phyloP scores from a whole-genome alignment of 257 asterid genomes.

The Solanum infundibuliforme region DNA sequence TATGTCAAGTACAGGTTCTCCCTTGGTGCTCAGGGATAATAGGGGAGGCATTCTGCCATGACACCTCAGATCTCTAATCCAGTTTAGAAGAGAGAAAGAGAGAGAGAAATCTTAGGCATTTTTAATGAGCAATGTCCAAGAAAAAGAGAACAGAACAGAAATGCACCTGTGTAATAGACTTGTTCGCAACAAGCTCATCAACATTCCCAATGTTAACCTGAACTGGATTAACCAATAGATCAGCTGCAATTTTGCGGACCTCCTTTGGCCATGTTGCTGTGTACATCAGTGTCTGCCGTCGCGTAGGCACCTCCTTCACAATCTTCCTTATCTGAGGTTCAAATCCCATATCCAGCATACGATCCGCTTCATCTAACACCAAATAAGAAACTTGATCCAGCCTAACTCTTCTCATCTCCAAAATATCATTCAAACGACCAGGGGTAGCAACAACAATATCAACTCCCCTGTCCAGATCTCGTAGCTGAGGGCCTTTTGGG shows the following conservation, averaged over 20 bases:
- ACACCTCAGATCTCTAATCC: not conserved
- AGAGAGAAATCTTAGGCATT: not conserved
- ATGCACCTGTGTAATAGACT: conserved; percentile 87
- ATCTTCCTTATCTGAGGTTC: conserved; percentile 99
- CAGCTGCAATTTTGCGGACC: conserved; percentile 92
- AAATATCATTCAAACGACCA: conserved; percentile 89
- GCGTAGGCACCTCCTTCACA: conserved; percentile 83
- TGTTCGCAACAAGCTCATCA: conserved; percentile 91
- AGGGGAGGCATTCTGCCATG: not conserved
- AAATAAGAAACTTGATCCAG: conserved; percentile 84
- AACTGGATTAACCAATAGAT: conserved; percentile 71
- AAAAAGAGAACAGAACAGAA: not conserved
- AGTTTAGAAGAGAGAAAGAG: not conserved
- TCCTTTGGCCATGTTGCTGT: conserved; percentile 99
- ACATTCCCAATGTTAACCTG: conserved; percentile 95
- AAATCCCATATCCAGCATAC: conserved; percentile 99
- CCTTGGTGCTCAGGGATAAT: not conserved
- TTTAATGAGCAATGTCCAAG: not conserved
- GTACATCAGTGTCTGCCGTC: conserved; percentile 91
- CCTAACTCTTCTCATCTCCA: conserved; percentile 85
- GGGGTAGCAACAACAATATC: conserved; percentile 98
- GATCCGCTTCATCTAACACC: conserved; percentile 98
- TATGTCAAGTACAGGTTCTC: not conserved
- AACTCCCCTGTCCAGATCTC: conserved; percentile 76
- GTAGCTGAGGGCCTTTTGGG: conserved; percentile 89